Conservation (phyloP, 176 grass and related monocot species). For the Elymus sibiricus region DNA sequence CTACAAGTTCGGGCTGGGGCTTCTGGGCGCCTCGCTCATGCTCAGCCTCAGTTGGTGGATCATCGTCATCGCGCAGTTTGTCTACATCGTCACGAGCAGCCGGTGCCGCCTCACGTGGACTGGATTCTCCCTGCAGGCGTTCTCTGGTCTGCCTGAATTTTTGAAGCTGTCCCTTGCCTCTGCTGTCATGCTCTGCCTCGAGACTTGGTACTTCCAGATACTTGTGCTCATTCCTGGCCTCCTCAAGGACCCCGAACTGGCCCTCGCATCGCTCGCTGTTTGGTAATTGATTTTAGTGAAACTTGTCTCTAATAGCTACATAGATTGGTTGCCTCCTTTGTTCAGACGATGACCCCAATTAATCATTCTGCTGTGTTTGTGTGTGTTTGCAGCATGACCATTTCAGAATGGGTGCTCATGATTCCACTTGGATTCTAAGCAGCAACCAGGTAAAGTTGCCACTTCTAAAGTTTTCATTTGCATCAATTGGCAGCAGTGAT, state of each 20-base stretch:
- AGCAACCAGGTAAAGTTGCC: constrained; percentile 49
- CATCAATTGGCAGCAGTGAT: no score
- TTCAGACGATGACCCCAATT: neutral
- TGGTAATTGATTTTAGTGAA: constrained; percentile 34
- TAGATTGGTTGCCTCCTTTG: no score
- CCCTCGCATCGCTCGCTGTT: constrained; percentile 46
- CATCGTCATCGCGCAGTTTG: constrained; percentile 48
- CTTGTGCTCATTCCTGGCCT: constrained; percentile 51
- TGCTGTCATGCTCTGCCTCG: constrained; percentile 81
- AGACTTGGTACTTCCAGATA: constrained; percentile 51
- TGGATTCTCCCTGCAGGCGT: constrained; percentile 50
- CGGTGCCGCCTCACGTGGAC: constrained; percentile 50
- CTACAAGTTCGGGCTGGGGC: constrained; percentile 33
- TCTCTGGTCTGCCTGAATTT: constrained; percentile 32
- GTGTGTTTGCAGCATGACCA: constrained; percentile 55
- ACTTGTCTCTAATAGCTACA: no score
- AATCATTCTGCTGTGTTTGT: neutral
- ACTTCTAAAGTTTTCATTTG: neutral
- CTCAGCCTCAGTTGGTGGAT: constrained; percentile 66
- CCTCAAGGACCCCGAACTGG: constrained; percentile 43
- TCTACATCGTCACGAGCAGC: constrained; percentile 50
- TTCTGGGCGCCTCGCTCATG: constrained; percentile 55
- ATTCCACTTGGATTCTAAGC: constrained; percentile 85
- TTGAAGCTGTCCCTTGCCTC: constrained; percentile 54
- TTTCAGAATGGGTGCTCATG: constrained; percentile 80